Percentiles rank a stretch among this genome's conserved stretches.
Evolutionary conservation across 768 basidiomycete genomes (phyloP).

Genomic region (Dentipellis sp.): DNA sequence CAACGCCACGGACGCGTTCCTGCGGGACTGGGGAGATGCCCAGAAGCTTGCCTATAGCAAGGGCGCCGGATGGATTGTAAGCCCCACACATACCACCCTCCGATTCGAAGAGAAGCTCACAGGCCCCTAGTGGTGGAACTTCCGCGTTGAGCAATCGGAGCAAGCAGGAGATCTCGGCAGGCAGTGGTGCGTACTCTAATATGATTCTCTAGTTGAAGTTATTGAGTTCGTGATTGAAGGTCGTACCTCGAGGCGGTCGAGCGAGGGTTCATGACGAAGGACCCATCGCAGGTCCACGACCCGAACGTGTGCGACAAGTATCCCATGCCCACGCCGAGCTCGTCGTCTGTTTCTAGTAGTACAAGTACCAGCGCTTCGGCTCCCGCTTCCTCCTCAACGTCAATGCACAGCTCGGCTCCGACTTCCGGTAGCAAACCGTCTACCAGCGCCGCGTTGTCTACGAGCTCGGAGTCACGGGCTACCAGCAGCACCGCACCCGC

Average conservation of each 20-base stretch:
- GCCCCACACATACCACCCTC: constrained; percentile 15
- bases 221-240: constrained; percentile 23
- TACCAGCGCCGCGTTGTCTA: too few species aligned
- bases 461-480: too few species aligned
- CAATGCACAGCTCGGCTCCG: too few species aligned
- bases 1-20: constrained; percentile 48
- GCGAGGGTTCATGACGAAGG: constrained; percentile 50
- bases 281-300: constrained; percentile 49
- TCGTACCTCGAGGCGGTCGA: constrained; percentile 57
- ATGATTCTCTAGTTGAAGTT: neutral
- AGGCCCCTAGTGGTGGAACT: constrained; percentile 53
- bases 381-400: neutral
- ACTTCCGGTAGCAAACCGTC: too few species aligned
- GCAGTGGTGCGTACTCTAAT: constrained; percentile 45
- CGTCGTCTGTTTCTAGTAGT: neutral
- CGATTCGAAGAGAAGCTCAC: neutral
- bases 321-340: constrained; percentile 5
- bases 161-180: constrained; percentile 42
- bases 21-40: constrained; percentile 64
- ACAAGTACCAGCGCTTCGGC: neutral
- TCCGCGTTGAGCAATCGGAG: constrained; percentile 54
- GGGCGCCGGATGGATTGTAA: constrained; percentile 58
- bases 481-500: neutral
- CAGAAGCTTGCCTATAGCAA: constrained; percentile 59
- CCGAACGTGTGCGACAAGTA: constrained; percentile 58